These are phyloP conservation scores for Cryphonectria parasitica DNA, from an alignment of 2,329 filamentous ascomycete genomes.

Conservation along the genomic window DNA sequence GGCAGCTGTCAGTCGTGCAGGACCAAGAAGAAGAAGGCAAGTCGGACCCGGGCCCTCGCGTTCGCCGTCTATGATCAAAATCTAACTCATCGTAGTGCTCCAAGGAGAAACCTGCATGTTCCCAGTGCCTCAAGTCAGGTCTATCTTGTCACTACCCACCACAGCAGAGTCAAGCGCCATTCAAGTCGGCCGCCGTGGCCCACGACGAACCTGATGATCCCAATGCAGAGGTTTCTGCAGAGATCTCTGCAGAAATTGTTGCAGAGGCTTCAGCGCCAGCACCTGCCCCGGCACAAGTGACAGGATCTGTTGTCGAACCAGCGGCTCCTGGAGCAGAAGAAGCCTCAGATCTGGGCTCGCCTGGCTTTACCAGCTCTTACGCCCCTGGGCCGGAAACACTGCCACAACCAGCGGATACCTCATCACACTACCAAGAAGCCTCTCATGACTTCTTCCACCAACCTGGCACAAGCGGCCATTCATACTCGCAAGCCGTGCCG, in stretches of 20 bases:
- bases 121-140: constrained; percentile 33
- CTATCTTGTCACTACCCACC: constrained; percentile 29
- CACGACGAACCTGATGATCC: constrained; percentile 9
- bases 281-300: neutral
- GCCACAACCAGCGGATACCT: constrained; percentile 31
- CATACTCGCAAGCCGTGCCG: constrained; percentile 33
- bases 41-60: constrained; percentile 4
- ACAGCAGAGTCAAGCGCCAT: constrained; percentile 12
- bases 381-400: constrained; percentile 36
- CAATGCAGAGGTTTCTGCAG: neutral
- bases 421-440: constrained; percentile 27
- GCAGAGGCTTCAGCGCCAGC: neutral
- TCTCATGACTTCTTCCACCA: constrained; percentile 38
- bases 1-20: constrained; percentile 41
- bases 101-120: constrained; percentile 41
- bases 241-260: neutral
- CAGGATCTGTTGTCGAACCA: constrained; percentile 7
- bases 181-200: constrained; percentile 17
- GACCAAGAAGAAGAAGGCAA: constrained; percentile 36
- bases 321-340: constrained; percentile 20
- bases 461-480: constrained; percentile 33
- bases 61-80: neutral
- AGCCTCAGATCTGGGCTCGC: constrained; percentile 28
- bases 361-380: constrained; percentile 24
- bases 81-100: constrained; percentile 34